Percentiles rank a stretch among this genome's conserved stretches.
These are phyloP conservation scores for Fusarium sambucinum DNA, from an alignment of 2,329 filamentous ascomycete species.

Conservation along the genomic window DNA sequence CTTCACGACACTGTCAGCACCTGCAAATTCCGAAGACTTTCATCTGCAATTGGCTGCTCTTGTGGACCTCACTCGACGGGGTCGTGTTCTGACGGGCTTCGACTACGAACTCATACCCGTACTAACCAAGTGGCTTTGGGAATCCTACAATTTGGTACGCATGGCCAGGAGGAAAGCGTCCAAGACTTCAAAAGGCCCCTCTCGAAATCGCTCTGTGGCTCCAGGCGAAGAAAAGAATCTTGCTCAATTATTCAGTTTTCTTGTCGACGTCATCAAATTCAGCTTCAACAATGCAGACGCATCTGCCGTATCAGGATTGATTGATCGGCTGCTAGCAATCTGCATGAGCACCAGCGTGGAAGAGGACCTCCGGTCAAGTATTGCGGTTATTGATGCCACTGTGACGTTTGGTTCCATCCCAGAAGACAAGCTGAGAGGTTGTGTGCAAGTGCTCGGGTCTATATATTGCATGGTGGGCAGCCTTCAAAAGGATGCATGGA, in stretches of 20 bases:
- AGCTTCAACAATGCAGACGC: constrained; percentile 77
- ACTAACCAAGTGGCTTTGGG: constrained; percentile 70
- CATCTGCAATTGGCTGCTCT: constrained; percentile 74
- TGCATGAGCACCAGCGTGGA: constrained; percentile 75
- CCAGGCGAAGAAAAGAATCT: constrained; percentile 72
- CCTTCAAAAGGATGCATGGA: constrained; percentile 75
- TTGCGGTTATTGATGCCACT: constrained; percentile 75
- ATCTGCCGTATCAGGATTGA: constrained; percentile 68
- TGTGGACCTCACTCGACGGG: constrained; percentile 70
- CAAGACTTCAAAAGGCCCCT: constrained; percentile 53
- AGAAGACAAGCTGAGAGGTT: constrained; percentile 69
- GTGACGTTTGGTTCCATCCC: constrained; percentile 80
- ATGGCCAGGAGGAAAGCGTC: constrained; percentile 62
- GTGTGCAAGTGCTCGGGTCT: constrained; percentile 77
- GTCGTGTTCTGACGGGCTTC: constrained; percentile 73
- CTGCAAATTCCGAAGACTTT: constrained; percentile 71
- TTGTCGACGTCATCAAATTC: constrained; percentile 79
- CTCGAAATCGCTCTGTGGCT: constrained; percentile 54
- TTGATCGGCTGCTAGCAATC: constrained; percentile 73
- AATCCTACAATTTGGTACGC: constrained; percentile 66
- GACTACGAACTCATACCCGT: constrained; percentile 75
- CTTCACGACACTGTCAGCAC: constrained; percentile 70
- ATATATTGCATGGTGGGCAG: constrained; percentile 74
- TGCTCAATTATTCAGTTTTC: constrained; percentile 72
- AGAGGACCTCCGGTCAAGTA: constrained; percentile 74